phyloP scores from a whole-genome alignment of 2,329 filamentous ascomycete species.

The Calonectria pseudoturangicola region DNA sequence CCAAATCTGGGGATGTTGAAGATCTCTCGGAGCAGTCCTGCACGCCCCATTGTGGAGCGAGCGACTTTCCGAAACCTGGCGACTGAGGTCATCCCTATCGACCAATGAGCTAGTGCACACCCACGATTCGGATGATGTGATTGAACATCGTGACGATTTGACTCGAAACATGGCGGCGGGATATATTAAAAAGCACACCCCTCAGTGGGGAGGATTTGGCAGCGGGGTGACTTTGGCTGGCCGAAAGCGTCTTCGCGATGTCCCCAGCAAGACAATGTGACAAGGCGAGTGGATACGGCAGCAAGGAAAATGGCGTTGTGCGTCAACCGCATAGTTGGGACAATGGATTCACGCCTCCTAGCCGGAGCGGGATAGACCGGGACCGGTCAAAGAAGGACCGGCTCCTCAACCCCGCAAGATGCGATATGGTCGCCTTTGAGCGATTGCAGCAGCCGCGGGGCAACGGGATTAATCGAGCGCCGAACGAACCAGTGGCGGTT shows the following conservation, averaged over 20 bases:
- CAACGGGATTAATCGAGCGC: conserved; percentile 48
- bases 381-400: conserved; percentile 48
- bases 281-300: conserved; percentile 47
- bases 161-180: conserved; percentile 53
- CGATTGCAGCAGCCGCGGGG: conserved; percentile 51
- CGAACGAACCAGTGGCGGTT: conserved; percentile 49
- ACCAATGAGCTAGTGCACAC: conserved; percentile 50
- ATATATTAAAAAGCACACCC: conserved; percentile 46
- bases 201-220: conserved; percentile 47
- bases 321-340: conserved; percentile 53
- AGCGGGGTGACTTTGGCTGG: conserved; percentile 47
- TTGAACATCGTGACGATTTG: conserved; percentile 49
- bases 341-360: conserved; percentile 48
- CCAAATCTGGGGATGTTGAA: conserved; percentile 46
- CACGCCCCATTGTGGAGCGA: conserved; percentile 46
- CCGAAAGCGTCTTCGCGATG: conserved; percentile 49
- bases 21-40: conserved; percentile 44
- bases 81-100: conserved; percentile 48
- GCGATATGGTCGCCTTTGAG: conserved; percentile 48
- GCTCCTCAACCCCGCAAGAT: conserved; percentile 52
- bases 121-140: conserved; percentile 52
- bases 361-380: conserved; percentile 54
- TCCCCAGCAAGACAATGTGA: conserved; percentile 42
- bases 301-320: conserved; percentile 46
- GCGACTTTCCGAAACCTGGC: conserved; percentile 43